A percentile compares a stretch with the other conserved stretches of the same genome.
Conservation (phyloP, 257 asterid species). For the Rhazya stricta region DNA sequence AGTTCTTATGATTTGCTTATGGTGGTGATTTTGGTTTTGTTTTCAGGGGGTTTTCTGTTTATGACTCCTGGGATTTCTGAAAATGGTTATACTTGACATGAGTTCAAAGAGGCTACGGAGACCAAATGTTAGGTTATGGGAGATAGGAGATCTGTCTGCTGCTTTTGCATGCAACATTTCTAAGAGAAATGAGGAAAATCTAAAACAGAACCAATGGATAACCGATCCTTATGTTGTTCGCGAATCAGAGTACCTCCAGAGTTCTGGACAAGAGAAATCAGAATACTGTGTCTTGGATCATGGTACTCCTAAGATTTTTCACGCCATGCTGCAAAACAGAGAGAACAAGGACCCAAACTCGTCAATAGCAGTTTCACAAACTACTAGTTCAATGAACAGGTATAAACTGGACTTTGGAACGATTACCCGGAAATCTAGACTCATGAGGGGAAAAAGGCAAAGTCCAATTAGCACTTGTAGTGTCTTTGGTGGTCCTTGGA, state of each 20-base stretch:
- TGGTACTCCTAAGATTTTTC: background rate
- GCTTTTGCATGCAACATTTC: constrained; percentile 25
- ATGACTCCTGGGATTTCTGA: background rate
- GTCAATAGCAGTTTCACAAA: background rate
- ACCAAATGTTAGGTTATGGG: constrained; percentile 27
- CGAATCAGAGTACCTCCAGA: constrained; percentile 6
- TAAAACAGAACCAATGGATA: constrained; percentile 11
- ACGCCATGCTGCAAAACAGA: background rate
- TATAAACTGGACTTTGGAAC: constrained; percentile 13
- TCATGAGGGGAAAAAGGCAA: constrained; percentile 15
- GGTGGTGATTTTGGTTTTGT: background rate
- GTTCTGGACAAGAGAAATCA: background rate
- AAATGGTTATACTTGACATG: constrained; percentile 20
- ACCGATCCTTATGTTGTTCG: background rate
- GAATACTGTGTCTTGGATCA: background rate
- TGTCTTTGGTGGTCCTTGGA: constrained; percentile 16
- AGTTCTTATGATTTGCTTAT: background rate
- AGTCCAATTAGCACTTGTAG: constrained; percentile 3
- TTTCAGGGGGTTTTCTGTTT: background rate
- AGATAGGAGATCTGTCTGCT: constrained; percentile 28
- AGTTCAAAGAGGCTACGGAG: constrained; percentile 25
- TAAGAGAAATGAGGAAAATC: constrained; percentile 9
- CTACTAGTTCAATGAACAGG: background rate
- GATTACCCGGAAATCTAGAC: constrained; percentile 16
- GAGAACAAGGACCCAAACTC: constrained; percentile 20